Conservation (phyloP, 2,329 filamentous ascomycete species). For the Chaetomium sp. region DNA sequence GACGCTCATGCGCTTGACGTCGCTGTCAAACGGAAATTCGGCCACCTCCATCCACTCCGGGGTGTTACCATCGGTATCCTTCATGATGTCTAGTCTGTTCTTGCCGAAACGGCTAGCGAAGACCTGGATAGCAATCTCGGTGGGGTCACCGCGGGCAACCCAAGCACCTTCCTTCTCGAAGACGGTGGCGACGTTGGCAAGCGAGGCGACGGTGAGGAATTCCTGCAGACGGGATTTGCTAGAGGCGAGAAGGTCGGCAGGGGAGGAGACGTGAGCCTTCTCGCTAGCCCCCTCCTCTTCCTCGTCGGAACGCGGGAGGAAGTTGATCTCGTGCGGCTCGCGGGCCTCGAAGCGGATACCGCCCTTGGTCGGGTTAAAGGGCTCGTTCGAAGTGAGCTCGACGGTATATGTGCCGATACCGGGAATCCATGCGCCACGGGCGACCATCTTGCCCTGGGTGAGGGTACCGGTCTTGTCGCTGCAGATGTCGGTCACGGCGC, state of each 20-base stretch:
- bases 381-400: constrained; percentile 58
- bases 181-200: constrained; percentile 44
- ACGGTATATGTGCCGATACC: constrained; percentile 55
- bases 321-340: constrained; percentile 31
- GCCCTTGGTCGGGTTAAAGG: constrained; percentile 63
- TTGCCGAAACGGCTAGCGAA: constrained; percentile 69
- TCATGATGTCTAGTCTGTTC: constrained; percentile 46
- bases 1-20: constrained; percentile 75
- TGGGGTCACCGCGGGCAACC: constrained; percentile 64
- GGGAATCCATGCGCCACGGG: constrained; percentile 63
- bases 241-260: constrained; percentile 45
- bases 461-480: constrained; percentile 72
- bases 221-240: constrained; percentile 53
- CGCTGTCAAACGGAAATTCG: constrained; percentile 74
- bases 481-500: constrained; percentile 69
- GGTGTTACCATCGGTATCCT: constrained; percentile 38
- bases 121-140: constrained; percentile 74
- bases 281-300: constrained; percentile 8
- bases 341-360: constrained; percentile 41
- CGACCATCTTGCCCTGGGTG: constrained; percentile 68
- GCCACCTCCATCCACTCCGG: constrained; percentile 50
- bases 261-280: constrained; percentile 35
- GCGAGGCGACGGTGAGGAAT: constrained; percentile 45
- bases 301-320: constrained; percentile 23
- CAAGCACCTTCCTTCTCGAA: constrained; percentile 37